Conservation (phyloP, 2,329 filamentous ascomycete species). For the Hymenoscyphus albidus region DNA sequence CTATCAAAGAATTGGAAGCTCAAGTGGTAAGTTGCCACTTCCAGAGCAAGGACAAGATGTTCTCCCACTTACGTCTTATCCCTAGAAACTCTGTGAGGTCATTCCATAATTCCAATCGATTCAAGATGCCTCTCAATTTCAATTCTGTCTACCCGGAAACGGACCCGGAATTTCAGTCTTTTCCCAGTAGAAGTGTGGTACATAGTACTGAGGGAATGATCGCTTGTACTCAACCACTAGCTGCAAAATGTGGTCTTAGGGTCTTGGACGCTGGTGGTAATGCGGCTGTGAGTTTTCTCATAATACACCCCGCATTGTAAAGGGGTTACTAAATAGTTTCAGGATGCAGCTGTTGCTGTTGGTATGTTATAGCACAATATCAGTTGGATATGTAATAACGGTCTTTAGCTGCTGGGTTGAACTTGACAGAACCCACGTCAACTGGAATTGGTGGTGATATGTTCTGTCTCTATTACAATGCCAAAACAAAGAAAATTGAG, state of each 20-base stretch:
- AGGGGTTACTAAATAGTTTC: constrained; percentile 11
- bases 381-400: constrained; percentile 8
- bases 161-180: constrained; percentile 53
- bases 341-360: constrained; percentile 96
- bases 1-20: not conserved
- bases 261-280: constrained; percentile 87
- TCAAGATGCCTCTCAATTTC: constrained; percentile 33
- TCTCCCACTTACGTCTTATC: not conserved
- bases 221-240: constrained; percentile 83
- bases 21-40: constrained; percentile 1
- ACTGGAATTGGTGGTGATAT: constrained; percentile 97
- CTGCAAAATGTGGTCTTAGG: constrained; percentile 80
- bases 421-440: constrained; percentile 87
- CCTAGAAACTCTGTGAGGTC: not conserved
- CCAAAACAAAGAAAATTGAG: constrained; percentile 73
- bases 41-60: not conserved
- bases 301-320: constrained; percentile 13
- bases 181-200: constrained; percentile 82
- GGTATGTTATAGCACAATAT: constrained; percentile 46
- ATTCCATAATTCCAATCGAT: not conserved
- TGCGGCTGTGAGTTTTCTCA: constrained; percentile 65
- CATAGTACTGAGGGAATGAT: constrained; percentile 93
- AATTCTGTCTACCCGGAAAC: constrained; percentile 32
- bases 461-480: constrained; percentile 92
- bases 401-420: constrained; percentile 72